Conservation (phyloP, 2,329 filamentous ascomycete genomes). For the Penicillium sp. region DNA sequence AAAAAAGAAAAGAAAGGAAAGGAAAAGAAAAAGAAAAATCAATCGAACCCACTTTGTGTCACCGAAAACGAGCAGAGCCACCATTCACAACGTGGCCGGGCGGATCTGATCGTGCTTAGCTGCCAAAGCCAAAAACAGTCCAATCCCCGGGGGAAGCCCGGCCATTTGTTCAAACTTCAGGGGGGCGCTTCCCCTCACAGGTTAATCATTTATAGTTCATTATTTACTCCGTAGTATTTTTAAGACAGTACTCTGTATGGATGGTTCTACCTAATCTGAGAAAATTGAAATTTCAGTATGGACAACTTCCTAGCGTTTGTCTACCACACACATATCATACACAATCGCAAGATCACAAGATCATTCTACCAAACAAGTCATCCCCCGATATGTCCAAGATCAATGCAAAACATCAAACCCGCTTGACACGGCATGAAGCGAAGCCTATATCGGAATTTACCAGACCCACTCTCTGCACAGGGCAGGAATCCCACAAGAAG, state of each 20-base stretch:
- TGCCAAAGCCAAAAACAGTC: constrained; percentile 16
- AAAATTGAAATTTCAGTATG: no score
- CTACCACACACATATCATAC: neutral
- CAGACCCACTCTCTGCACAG: constrained; percentile 24
- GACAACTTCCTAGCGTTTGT: neutral
- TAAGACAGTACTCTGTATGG: no score
- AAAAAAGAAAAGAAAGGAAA: constrained; percentile 2
- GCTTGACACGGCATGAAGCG: constrained; percentile 14
- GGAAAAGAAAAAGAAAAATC: constrained; percentile 5
- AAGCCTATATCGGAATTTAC: constrained; percentile 16
- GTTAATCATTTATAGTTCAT: no score
- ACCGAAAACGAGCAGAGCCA: constrained; percentile 25
- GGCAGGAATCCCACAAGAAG: constrained; percentile 2
- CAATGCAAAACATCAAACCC: constrained; percentile 15
- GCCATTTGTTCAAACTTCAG: constrained; percentile 7
- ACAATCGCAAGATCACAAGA: no score
- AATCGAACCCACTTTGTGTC: constrained; percentile 12
- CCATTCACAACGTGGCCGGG: constrained; percentile 29
- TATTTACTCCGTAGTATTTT: no score
- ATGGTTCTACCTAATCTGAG: no score
- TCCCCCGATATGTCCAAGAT: neutral
- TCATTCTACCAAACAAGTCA: no score
- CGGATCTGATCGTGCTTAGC: constrained; percentile 29
- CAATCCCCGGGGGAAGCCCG: constrained; percentile 6
- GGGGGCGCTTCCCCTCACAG: neutral